Base-by-base conservation (phyloP, 805 yeast genomes). In the Metschnikowia anglica region DNA sequence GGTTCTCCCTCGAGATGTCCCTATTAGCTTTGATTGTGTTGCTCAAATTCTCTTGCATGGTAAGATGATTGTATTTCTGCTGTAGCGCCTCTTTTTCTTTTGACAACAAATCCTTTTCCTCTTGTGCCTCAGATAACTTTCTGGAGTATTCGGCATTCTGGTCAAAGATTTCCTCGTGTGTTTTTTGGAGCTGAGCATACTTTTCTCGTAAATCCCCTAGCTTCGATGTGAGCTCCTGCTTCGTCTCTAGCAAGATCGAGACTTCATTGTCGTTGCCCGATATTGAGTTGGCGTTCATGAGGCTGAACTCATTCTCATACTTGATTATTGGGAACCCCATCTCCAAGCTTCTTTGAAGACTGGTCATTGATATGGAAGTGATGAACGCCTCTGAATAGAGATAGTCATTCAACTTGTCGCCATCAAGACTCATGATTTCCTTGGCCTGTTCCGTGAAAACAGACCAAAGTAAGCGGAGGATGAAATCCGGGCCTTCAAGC, bases 11-110 rank as follows among this genome's bases (percentile, higher is more conserved):
- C 9, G 61, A 54, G 43, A 70, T 68, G 23, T 69, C 75, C 46
- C 60, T 47, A 47, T 70, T 70, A 28, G 75, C 75, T 43, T 66
- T 60, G 35, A 61, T 65, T 2, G 72, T 65, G 41, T 67, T 67
- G 28, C 56, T 58, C 29, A 67, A 55, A 43, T 67, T 67, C 43
- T 63, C 68, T 33, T 64, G 63, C 72, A 67, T 64, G 15, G 66
- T 65, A 17, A 66, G 56, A 33, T 59, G 55, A 26, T 58, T 64
- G 41, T 63, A 65, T 35, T 56, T 52, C 15, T 44, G 45, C 34
- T 61, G 54, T 29, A 63, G 49, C 9, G 53, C 47, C 20, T 45
- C 40, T 32, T 51, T 53, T 18, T 40, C 27, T 2, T 27, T 31
- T 2, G 33, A 17, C 21, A 65, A 55, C 15, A 46, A 16, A 4